Base-by-base conservation (phyloP, 78 protist species). In the Dictyostelium intermedium region DNA sequence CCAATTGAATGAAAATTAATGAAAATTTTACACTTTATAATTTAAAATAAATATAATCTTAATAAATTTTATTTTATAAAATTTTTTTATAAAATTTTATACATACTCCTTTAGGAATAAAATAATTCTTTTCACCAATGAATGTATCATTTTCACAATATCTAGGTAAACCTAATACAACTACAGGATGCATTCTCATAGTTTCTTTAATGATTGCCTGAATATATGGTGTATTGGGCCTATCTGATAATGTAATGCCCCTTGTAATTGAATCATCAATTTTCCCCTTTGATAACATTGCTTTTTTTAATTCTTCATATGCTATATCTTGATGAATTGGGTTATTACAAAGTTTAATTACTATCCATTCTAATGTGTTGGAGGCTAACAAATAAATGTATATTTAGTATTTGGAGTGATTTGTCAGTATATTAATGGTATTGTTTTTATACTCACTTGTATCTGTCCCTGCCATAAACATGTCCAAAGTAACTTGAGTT, bases 141-240 rank as follows among this genome's bases (percentile, higher is more conserved):
- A 25, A 37, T 32, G 14, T 53, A 61, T 82, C 87, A 9, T 18
- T 10, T 37, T 50, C 61, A 27, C 45, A 13, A 7, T 14, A 39
- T 20, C 85, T 63, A 8, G 93, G 93, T 41, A 87, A 27, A 10
- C 86, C 79, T 25, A 78, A 60, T 25, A 83, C 84, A 11, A 35
- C 78, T 1, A 87, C 37, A 9, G 84, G 78, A 34, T 32, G 56
- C 45, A 78, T 34, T 63, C 93, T 87, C 27, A 78, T n/a, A 20
- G 47, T 32, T 45, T 87, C 93, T 63, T 87, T 87, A 5, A 87
- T 87, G 0, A 78, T 35, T 10, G 85, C 93, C 13, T 37, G 27
- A 9, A 32, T 32, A 45, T 63, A 87, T 25, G 93, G 84, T 47
- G 84, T 80, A 20, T 16, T 35, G 10, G 69, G 61, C 50, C 84